Percentiles rank a stretch among this genome's conserved stretches.
Conservation (phyloP, 495 filamentous ascomycete species). For the Aspergillus campestris region DNA sequence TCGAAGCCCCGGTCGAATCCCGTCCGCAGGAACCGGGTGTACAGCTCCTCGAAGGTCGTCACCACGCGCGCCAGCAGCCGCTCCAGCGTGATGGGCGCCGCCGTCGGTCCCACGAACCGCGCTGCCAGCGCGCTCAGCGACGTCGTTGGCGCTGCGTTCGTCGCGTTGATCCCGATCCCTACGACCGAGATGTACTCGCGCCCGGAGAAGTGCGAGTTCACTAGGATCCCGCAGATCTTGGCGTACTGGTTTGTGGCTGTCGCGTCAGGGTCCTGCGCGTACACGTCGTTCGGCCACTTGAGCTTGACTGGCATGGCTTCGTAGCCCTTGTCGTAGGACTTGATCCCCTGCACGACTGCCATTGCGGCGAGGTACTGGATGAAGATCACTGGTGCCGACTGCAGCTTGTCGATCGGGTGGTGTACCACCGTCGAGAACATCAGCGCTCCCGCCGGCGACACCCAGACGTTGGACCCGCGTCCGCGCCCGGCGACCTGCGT, state of each 20-base stretch:
- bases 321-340: constrained; percentile 70
- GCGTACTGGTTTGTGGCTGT: constrained; percentile 56
- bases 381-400: constrained; percentile 79
- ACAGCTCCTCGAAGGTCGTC: constrained; percentile 68
- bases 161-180: constrained; percentile 83
- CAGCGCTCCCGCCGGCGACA: constrained; percentile 78
- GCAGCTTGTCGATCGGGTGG: constrained; percentile 62
- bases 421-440: constrained; percentile 82
- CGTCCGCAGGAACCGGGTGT: constrained; percentile 58
- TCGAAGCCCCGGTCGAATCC: constrained; percentile 71
- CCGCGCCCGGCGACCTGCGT: constrained; percentile 87
- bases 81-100: constrained; percentile 60
- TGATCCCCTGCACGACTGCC: constrained; percentile 81
- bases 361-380: constrained; percentile 88
- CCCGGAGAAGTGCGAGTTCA: constrained; percentile 74
- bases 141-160: constrained; percentile 80
- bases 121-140: constrained; percentile 65
- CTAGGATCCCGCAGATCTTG: constrained; percentile 90
- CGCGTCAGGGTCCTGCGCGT: constrained; percentile 64
- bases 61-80: constrained; percentile 78
- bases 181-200: constrained; percentile 80
- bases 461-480: constrained; percentile 88
- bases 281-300: constrained; percentile 98
- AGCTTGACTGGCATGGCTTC: constrained; percentile 67
- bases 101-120: constrained; percentile 26